These are phyloP conservation scores for Erythrobasidium hasegawianum DNA, from an alignment of 1,284 basidiomycete species.

Conservation along the genomic window DNA sequence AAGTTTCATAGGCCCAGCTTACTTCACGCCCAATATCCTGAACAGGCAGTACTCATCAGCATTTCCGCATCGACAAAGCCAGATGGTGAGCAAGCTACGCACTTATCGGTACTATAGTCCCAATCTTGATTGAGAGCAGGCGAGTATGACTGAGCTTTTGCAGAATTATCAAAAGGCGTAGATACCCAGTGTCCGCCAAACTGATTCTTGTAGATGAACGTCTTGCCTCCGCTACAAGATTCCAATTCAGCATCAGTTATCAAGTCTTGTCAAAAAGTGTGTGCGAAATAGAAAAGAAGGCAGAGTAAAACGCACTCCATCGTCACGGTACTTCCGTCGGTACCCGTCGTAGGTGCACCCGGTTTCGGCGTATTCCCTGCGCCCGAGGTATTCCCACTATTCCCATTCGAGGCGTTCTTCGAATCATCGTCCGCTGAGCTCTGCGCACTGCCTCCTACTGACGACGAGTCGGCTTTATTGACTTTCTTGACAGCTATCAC, in stretches of 20 bases:
- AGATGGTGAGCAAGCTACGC: slow-evolving; percentile 41
- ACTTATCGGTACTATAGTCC: slow-evolving; percentile 55
- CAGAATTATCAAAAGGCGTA: slow-evolving; percentile 72
- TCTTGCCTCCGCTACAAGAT: slow-evolving; percentile 39
- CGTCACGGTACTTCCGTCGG: slow-evolving; percentile 8
- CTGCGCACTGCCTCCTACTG: no score
- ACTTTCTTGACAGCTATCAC: no score
- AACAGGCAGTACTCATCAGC: background rate
- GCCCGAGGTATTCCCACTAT: background rate
- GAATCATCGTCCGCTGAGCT: background rate
- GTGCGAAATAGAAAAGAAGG: background rate
- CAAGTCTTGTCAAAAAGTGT: no score
- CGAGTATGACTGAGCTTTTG: slow-evolving; percentile 55
- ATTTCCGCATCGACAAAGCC: background rate
- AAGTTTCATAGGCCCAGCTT: background rate
- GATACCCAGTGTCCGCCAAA: slow-evolving; percentile 49
- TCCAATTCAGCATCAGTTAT: background rate
- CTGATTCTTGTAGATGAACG: slow-evolving; percentile 45
- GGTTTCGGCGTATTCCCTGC: background rate
- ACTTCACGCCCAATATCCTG: slow-evolving; percentile 43
- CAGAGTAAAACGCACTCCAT: slow-evolving; percentile 10
- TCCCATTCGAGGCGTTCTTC: background rate
- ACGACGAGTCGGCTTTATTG: no score
- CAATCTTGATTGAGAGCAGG: slow-evolving; percentile 38
- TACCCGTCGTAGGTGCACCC: background rate